A percentile compares a stretch with the other conserved stretches of the same genome.
Conservation (phyloP, 495 filamentous ascomycete genomes). For the Trichocladium uniseriatum region DNA sequence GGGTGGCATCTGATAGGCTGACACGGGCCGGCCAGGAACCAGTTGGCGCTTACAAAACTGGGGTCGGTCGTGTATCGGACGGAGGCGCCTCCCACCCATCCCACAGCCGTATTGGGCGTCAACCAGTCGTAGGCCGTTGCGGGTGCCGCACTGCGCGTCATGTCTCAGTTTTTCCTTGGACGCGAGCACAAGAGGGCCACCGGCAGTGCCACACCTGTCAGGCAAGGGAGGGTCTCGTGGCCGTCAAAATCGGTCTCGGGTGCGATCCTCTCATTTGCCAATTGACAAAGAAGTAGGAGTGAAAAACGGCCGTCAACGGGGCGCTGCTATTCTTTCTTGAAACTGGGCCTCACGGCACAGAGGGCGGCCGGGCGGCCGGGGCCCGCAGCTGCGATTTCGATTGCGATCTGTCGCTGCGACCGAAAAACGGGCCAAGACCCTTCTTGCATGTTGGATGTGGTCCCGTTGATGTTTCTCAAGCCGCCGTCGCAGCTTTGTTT, state of each 20-base stretch:
- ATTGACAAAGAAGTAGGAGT: neutral
- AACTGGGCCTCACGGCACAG: slow-evolving; percentile 10
- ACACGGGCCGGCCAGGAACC: slow-evolving; percentile 29
- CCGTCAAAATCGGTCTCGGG: slow-evolving; percentile 29
- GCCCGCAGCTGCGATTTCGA: neutral
- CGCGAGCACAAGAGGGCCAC: slow-evolving; percentile 4
- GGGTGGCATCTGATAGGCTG: slow-evolving; percentile 39
- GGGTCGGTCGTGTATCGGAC: slow-evolving; percentile 36
- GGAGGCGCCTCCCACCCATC: slow-evolving; percentile 23
- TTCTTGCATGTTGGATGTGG: too few relatives aligned
- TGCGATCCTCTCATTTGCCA: slow-evolving; percentile 8
- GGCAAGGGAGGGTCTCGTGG: slow-evolving; percentile 37
- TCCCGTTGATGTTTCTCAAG: slow-evolving; percentile 1
- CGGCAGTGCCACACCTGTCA: slow-evolving; percentile 34
- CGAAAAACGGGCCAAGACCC: too few relatives aligned
- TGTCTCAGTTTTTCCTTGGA: slow-evolving; percentile 42
- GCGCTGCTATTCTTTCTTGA: slow-evolving; percentile 14
- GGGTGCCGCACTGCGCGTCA: slow-evolving; percentile 35
- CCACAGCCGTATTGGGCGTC: slow-evolving; percentile 26
- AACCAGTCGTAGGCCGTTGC: slow-evolving; percentile 36
- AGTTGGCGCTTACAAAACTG: slow-evolving; percentile 45
- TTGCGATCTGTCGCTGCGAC: too few relatives aligned
- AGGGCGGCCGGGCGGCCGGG: neutral
- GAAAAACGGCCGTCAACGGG: neutral
- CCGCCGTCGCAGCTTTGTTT: neutral